Evolutionary conservation across 257 asterid genomes (phyloP).

Genomic region (Euphrasia confusa): DNA sequence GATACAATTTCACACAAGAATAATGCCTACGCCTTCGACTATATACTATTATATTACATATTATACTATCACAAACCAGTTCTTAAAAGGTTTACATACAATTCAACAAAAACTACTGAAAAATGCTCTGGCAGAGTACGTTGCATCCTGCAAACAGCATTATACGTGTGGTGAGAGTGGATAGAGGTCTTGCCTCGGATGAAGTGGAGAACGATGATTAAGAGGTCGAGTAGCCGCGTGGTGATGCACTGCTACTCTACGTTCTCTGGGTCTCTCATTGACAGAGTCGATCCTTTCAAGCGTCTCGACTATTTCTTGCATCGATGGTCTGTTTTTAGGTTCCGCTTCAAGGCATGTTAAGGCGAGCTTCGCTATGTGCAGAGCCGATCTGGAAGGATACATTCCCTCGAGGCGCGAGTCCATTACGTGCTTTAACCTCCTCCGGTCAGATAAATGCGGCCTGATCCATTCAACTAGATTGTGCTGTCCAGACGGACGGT

Average conservation of each 20-base stretch:
- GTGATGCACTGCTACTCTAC: constrained; percentile 21
- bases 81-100: not conserved
- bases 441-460: constrained; percentile 41
- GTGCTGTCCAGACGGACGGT: constrained; percentile 39
- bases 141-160: not conserved
- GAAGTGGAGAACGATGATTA: constrained; percentile 41
- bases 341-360: constrained; percentile 41
- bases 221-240: constrained; percentile 20
- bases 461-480: constrained; percentile 43
- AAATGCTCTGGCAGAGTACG: not conserved
- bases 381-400: constrained; percentile 35
- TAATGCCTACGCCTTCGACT: not conserved
- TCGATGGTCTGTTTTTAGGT: constrained; percentile 44
- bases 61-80: constrained; percentile 1
- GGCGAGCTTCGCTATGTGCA: constrained; percentile 41
- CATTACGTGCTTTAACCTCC: constrained; percentile 45
- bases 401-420: constrained; percentile 41
- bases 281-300: constrained; percentile 32
- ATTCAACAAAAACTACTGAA: not conserved
- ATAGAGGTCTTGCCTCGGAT: constrained; percentile 39
- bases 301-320: constrained; percentile 43
- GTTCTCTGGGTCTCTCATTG: constrained; percentile 32
- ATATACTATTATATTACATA: too few species aligned
- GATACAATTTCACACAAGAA: too few species aligned
- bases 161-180: constrained; percentile 51